phyloP scores from a whole-genome alignment of 2,329 filamentous ascomycete species.

The Alternaria longipes region DNA sequence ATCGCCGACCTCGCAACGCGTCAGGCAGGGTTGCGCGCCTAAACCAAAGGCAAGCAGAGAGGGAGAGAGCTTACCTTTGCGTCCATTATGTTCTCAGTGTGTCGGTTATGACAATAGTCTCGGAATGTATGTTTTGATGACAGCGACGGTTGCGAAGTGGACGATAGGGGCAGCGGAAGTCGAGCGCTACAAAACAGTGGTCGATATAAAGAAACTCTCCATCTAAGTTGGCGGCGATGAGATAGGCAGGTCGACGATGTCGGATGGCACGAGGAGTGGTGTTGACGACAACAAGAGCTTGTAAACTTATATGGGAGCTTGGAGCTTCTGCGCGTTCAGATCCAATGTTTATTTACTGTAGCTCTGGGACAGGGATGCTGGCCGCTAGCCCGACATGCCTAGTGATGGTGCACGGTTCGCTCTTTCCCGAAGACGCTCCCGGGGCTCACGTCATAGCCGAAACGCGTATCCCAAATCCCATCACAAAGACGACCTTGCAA shows the following conservation, averaged over 20 bases:
- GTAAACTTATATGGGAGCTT: slow-evolving; percentile 39
- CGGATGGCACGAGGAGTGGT: slow-evolving; percentile 39
- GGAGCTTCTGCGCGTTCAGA: slow-evolving; percentile 23
- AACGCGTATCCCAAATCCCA: slow-evolving; percentile 28
- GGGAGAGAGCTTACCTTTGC: slow-evolving; percentile 52
- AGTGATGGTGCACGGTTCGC: slow-evolving; percentile 17
- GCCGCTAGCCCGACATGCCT: slow-evolving; percentile 14
- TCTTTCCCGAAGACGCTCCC: slow-evolving; percentile 1
- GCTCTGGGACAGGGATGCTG: slow-evolving; percentile 16
- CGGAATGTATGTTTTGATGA: slow-evolving; percentile 24
- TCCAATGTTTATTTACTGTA: slow-evolving; percentile 25
- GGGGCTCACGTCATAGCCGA: slow-evolving; percentile 23
- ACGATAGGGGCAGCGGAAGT: slow-evolving; percentile 41
- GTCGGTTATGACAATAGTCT: slow-evolving; percentile 30
- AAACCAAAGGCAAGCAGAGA: slow-evolving; percentile 1
- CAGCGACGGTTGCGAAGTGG: slow-evolving; percentile 32
- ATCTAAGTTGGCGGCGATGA: slow-evolving; percentile 53
- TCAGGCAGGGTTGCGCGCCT: slow-evolving; percentile 1
- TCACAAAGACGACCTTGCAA: slow-evolving; percentile 22
- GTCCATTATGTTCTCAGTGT: slow-evolving; percentile 50
- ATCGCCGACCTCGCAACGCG: slow-evolving; percentile 8
- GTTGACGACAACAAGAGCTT: slow-evolving; percentile 34
- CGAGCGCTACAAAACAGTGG: slow-evolving; percentile 48
- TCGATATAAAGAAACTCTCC: slow-evolving; percentile 52
- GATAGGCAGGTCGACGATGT: slow-evolving; percentile 46